Evolutionary conservation across 495 filamentous ascomycete genomes (phyloP), one percentile per base, ranked within the genome.

Genomic region (Penicillium simplicissimum): DNA sequence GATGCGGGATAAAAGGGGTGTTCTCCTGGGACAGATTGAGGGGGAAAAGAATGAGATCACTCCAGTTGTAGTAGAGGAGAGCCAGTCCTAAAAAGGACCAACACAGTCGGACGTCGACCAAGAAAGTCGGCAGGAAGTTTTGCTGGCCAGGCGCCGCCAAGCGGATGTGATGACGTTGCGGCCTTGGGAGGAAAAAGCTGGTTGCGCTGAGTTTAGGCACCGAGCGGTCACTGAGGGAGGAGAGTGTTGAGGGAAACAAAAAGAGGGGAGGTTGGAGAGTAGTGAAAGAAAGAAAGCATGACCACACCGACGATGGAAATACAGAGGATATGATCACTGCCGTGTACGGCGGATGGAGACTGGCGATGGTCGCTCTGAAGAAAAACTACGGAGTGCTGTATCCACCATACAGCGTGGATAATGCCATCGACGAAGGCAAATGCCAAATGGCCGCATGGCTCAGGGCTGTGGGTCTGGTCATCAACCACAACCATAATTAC

Each of bases 141-240:
- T 55, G 58, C 19, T 35, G 19, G 52, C 15, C 17, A 55, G 15
- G 51, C n/a, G 40, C 28, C 38, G 57, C 57, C 57, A 61, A 53
- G 52, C 59, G 52, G 52, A 53, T 36, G 35, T 40, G 58, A 53
- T 64, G 62, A 64, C 62, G 62, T 64, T 64, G 52, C 62, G 53
- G 55, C 11, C 42, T 55, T 38, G 42, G 45, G 31, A 52, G 38
- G 17, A 43, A 43, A 42, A 52, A 28, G 37, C 33, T 38, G 58
- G 55, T 58, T 38, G 38, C 52, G 37, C 34, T 59, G 48, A 21
- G 14, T 53, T 31, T 47, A 17, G 37, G 35, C 37, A 38, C 23
- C 23, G 28, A 36, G 38, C n/a, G 48, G 25, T 31, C 14, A 51
- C 47, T 17, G 9, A 23, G 15, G 48, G 45, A 51, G 9, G 9